A percentile compares a stretch with the other conserved stretches of the same genome.
Evolutionary conservation across 139 green algal species (phyloP).

Genomic region (Zygnema circumcarinatum): DNA sequence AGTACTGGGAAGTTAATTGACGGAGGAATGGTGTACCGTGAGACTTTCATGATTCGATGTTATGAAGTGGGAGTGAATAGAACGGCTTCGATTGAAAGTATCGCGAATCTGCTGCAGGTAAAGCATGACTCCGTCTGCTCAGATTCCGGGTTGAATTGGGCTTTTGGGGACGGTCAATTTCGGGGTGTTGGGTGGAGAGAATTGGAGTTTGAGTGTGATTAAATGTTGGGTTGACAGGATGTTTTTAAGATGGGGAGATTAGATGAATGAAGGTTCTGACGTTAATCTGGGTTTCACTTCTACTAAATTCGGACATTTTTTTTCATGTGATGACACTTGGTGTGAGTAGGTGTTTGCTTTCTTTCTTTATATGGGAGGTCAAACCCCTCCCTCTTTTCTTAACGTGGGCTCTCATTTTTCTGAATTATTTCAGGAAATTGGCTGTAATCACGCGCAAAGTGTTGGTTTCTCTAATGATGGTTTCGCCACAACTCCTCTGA

Average conservation of each 20-base stretch:
- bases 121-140: neutral
- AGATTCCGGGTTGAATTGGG: no score
- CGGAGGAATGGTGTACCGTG: constrained; percentile 41
- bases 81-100: constrained; percentile 54
- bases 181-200: no score
- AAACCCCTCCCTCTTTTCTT: no score
- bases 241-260: no score
- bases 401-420: no score
- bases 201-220: no score
- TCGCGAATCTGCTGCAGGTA: constrained; percentile 60
- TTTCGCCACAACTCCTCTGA: constrained; percentile 42
- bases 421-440: constrained; percentile 55
- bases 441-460: constrained; percentile 38
- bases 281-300: no score
- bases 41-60: constrained; percentile 52
- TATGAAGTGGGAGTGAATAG: constrained; percentile 57
- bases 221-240: no score
- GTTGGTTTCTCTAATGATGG: constrained; percentile 51
- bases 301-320: no score
- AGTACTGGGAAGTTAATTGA: constrained; percentile 26
- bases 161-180: no score
- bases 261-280: no score
- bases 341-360: constrained; percentile 4
- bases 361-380: neutral
- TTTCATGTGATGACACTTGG: no score